A percentile compares a stretch with the other conserved stretches of the same genome.
These are phyloP conservation scores for Flammula alnicola DNA, from an alignment of 1,284 basidiomycete genomes.

Conservation along the genomic window DNA sequence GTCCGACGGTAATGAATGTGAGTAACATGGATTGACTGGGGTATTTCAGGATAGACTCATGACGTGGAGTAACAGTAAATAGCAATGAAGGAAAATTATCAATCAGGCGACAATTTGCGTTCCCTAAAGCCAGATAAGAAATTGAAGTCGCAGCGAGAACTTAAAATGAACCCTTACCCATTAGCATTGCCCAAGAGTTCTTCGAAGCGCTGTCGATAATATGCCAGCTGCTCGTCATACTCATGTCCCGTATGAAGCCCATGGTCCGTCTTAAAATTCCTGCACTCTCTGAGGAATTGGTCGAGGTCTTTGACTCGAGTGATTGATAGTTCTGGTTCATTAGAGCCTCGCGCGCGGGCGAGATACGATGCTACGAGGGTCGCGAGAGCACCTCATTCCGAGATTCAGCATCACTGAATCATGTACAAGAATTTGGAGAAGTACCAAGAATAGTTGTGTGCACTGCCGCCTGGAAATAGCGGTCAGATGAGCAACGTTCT, in stretches of 20 bases:
- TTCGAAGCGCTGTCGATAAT: slow-evolving; percentile 37
- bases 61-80: no score
- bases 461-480: slow-evolving; percentile 38
- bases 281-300: slow-evolving; percentile 63
- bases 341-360: slow-evolving; percentile 66
- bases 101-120: slow-evolving; percentile 24
- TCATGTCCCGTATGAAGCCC: slow-evolving; percentile 44
- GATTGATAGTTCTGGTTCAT: slow-evolving; percentile 65
- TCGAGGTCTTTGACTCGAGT: slow-evolving; percentile 61
- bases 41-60: no score
- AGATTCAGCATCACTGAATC: not conserved
- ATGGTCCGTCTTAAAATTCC: slow-evolving; percentile 62
- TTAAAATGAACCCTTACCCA: slow-evolving; percentile 21
- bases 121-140: slow-evolving; percentile 15
- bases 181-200: slow-evolving; percentile 40
- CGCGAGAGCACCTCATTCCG: slow-evolving; percentile 54
- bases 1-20: no score
- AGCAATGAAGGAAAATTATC: no score
- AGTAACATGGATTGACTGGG: no score
- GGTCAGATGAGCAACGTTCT: slow-evolving; percentile 1
- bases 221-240: slow-evolving; percentile 28
- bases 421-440: slow-evolving; percentile 8
- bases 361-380: slow-evolving; percentile 73
- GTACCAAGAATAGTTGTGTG: slow-evolving; percentile 44
- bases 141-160: not conserved